These are phyloP conservation scores for Apiotrichum siamense DNA, from an alignment of 1,284 basidiomycete genomes.

Conservation along the genomic window DNA sequence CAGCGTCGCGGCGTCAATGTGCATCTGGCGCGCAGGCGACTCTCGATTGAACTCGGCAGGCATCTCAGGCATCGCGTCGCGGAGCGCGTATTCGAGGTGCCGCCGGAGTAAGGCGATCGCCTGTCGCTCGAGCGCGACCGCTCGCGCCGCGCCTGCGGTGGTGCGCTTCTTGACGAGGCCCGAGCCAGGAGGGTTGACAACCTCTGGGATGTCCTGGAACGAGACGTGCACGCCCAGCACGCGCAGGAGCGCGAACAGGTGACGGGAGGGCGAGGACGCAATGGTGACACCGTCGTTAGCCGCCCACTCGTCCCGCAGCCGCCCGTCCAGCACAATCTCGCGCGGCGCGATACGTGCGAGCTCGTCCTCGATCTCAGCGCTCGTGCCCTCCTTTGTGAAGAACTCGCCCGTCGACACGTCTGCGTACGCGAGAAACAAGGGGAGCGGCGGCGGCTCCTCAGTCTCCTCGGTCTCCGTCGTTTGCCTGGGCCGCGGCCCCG, in stretches of 20 bases:
- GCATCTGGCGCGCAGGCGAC: conserved; percentile 60
- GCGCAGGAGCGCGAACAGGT: conserved; percentile 19
- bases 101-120: conserved; percentile 64
- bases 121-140: conserved; percentile 13
- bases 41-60: conserved; percentile 58
- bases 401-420: conserved; percentile 95
- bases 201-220: conserved; percentile 22
- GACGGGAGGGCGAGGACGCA: neutral
- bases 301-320: conserved; percentile 44
- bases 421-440: conserved; percentile 66
- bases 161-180: neutral
- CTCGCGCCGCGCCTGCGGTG: no score
- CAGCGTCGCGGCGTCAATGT: conserved; percentile 84
- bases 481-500: neutral
- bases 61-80: conserved; percentile 71
- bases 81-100: conserved; percentile 64
- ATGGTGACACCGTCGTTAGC: neutral
- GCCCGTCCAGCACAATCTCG: conserved; percentile 67
- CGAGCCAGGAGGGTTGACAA: neutral
- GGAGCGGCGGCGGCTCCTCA: conserved; percentile 44
- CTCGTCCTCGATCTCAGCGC: conserved; percentile 66
- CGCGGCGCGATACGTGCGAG: conserved; percentile 73
- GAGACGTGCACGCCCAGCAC: conserved; percentile 37
- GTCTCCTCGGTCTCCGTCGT: neutral
- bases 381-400: conserved; percentile 61